Conservation (phyloP, 1,284 basidiomycete genomes). For the Irpex rosettiformis region DNA sequence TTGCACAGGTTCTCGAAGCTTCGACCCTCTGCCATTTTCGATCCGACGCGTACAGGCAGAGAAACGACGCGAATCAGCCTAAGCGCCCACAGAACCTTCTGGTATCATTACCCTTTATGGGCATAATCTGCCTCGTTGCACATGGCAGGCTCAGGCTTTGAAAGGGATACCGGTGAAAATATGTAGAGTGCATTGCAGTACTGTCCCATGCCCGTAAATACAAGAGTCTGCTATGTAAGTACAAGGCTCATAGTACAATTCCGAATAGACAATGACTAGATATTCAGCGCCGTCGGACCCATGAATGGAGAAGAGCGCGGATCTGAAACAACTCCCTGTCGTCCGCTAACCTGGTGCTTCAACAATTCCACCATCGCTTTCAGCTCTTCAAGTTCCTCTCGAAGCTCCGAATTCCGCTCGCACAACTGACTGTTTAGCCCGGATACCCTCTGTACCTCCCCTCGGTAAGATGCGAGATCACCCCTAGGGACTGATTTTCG, state of each 20-base stretch:
- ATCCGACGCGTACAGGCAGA: slow-evolving; percentile 4
- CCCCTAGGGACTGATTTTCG: slow-evolving; percentile 34
- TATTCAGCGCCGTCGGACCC: slow-evolving; percentile 10
- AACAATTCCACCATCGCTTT: slow-evolving; percentile 66
- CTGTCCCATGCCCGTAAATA: not conserved
- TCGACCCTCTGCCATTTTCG: slow-evolving; percentile 11
- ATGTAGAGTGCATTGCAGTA: no score
- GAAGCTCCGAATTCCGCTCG: slow-evolving; percentile 55
- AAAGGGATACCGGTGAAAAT: not conserved
- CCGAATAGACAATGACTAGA: not conserved
- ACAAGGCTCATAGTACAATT: not conserved
- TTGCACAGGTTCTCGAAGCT: slow-evolving; percentile 13
- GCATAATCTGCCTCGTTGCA: not conserved
- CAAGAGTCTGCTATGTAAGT: not conserved
- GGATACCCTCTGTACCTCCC: slow-evolving; percentile 41
- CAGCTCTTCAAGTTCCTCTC: slow-evolving; percentile 68
- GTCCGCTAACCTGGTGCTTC: slow-evolving; percentile 49
- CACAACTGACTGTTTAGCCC: slow-evolving; percentile 46
- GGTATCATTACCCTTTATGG: not conserved
- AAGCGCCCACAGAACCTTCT: slow-evolving; percentile 3
- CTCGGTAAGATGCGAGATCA: slow-evolving; percentile 39
- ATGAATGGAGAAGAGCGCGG: slow-evolving; percentile 25
- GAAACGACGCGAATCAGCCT: not conserved
- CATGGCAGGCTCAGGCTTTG: not conserved
- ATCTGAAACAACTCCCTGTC: slow-evolving; percentile 38